Evolutionary conservation across 2,329 filamentous ascomycete species (phyloP), one percentile per base, ranked within the genome.

Genomic region (Colletotrichum musicola): DNA sequence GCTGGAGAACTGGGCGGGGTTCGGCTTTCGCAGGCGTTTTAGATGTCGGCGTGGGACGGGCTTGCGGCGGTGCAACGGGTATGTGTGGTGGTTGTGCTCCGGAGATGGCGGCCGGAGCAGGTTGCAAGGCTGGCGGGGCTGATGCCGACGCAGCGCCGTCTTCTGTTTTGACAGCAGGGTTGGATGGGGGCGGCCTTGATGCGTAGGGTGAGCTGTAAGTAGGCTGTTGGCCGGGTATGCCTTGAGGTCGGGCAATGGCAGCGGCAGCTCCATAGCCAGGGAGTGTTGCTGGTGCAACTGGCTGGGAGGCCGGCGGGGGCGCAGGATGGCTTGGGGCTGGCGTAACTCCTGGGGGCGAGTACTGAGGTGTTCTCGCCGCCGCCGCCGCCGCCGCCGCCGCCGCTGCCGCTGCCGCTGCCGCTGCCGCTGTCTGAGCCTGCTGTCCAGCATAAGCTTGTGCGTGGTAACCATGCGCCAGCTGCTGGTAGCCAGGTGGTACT

Each of bases 1-100:
- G 81, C n/a, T 85, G 80, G 27, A 87, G 81, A 27, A 83, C 80
- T 7, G 78, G 78, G 38, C 78, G 76, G 7, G 74, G 60, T 47
- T 64, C 64, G 22, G 60, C 56, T 49, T 68, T 62, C 16, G 58
- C 67, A 22, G 66, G 62, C 22, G 71, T 62, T 27, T 68, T 69
- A 14, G 65, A 65, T 27, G 68, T 65, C 18, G 65, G 70, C 2
- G 68, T 58, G 6, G 68, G 60, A 46, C 64, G 70, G 18, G 64
- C 58, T 68, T 71, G 68, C 51, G 68, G 57, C 27, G 62, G 57
- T 49, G 47, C 54, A 50, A 64, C 61, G 56, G 68, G 61, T 62
- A 69, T 58, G 55, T 59, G 70, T 61, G 49, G 58, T 44, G 56
- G 59, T 50, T 58, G 70, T 18, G 50, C 64, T 44, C 64, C 58